Evolutionary conservation across 805 yeast species (phyloP).

Genomic region (Candida boidinii): DNA sequence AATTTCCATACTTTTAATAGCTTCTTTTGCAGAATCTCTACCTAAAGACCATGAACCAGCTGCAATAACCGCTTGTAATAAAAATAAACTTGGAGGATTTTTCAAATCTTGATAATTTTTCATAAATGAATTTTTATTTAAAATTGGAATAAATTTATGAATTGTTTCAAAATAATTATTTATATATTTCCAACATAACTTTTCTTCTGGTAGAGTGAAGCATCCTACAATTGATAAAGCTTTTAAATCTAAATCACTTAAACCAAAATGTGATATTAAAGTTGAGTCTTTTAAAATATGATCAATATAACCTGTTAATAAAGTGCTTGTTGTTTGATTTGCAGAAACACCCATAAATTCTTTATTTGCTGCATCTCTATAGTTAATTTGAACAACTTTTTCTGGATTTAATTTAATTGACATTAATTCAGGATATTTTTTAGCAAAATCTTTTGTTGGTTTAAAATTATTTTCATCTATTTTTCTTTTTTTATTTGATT

Average conservation of each 20-base stretch:
- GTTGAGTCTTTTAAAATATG: too few relatives aligned
- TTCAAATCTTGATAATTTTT: slow-evolving; percentile 43
- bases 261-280: too few relatives aligned
- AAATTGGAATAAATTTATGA: slow-evolving; percentile 62
- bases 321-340: slow-evolving; percentile 63
- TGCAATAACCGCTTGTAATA: slow-evolving; percentile 55
- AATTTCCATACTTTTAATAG: slow-evolving; percentile 37
- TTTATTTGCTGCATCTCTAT: slow-evolving; percentile 8
- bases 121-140: slow-evolving; percentile 57
- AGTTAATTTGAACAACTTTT: too few relatives aligned
- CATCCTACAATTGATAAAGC: slow-evolving; percentile 61
- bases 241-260: slow-evolving; percentile 43
- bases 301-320: slow-evolving; percentile 64
- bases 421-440: slow-evolving; percentile 16
- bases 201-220: slow-evolving; percentile 57
- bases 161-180: slow-evolving; percentile 55
- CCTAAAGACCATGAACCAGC: too few relatives aligned
- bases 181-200: slow-evolving; percentile 52
- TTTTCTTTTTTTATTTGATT: too few relatives aligned
- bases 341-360: slow-evolving; percentile 27
- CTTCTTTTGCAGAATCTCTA: slow-evolving; percentile 44
- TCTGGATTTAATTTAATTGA: slow-evolving; percentile 14
- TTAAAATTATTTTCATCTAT: too few relatives aligned
- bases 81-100: slow-evolving; percentile 52
- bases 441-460: slow-evolving; percentile 16